Percentiles rank a stretch among this genome's conserved stretches.
Conservation (phyloP, 2,329 filamentous ascomycete genomes). For the Moelleriella libera region DNA sequence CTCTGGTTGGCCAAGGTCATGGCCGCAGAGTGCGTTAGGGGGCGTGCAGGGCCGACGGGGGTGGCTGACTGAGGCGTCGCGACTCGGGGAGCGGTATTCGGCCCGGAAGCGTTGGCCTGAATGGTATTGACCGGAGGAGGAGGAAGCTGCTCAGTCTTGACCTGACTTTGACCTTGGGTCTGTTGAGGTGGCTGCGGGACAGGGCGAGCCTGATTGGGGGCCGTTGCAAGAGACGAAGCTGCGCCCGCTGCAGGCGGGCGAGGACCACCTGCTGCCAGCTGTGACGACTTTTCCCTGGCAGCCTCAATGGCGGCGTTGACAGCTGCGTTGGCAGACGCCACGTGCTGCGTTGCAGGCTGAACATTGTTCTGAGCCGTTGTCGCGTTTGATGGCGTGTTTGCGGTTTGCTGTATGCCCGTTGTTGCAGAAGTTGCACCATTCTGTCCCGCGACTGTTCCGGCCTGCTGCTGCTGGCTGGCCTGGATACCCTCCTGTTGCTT, state of each 20-base stretch:
- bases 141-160: constrained; percentile 18
- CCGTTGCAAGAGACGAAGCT: constrained; percentile 8
- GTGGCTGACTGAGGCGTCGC: constrained; percentile 34
- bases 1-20: constrained; percentile 32
- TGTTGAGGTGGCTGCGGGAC: constrained; percentile 12
- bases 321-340: constrained; percentile 25
- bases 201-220: constrained; percentile 14
- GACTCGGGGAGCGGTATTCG: constrained; percentile 24
- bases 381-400: constrained; percentile 9
- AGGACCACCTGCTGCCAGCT: constrained; percentile 12
- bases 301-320: constrained; percentile 30
- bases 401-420: constrained; percentile 11
- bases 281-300: constrained; percentile 25
- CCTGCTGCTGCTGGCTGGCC: constrained; percentile 9
- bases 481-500: constrained; percentile 26
- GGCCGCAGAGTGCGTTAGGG: constrained; percentile 35
- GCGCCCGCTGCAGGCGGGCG: constrained; percentile 16
- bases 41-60: constrained; percentile 21
- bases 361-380: constrained; percentile 11
- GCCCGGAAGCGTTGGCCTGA: constrained; percentile 25
- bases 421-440: constrained; percentile 11
- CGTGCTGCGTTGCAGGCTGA: constrained; percentile 15
- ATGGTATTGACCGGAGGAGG: constrained; percentile 34
- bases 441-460: constrained; percentile 6
- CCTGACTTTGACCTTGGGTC: constrained; percentile 10